These are phyloP conservation scores for Balansia obtecta DNA, from an alignment of 2,329 filamentous ascomycete species.

Conservation along the genomic window DNA sequence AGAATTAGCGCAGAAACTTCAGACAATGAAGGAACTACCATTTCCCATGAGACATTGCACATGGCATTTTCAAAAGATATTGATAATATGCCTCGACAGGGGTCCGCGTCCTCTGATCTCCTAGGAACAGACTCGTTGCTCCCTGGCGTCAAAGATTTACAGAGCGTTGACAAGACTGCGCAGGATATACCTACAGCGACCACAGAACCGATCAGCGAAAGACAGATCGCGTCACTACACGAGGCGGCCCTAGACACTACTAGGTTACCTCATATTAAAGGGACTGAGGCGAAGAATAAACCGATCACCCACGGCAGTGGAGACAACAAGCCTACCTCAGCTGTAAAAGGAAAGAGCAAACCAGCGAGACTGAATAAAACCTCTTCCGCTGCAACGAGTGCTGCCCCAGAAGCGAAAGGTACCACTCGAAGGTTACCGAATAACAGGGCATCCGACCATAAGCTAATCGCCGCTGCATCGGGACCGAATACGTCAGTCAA, in stretches of 20 bases:
- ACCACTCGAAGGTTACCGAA: not conserved
- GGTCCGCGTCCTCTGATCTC: not conserved
- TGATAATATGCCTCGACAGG: conserved; percentile 2
- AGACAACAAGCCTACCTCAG: not conserved
- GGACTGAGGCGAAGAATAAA: not conserved
- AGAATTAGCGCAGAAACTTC: conserved; percentile 23
- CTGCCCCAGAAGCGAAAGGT: not conserved
- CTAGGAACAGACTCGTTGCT: not conserved
- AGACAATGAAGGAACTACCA: conserved; percentile 18
- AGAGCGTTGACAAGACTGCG: not conserved
- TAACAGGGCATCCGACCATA: not conserved
- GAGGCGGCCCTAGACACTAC: not conserved
- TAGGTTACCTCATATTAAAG: not conserved
- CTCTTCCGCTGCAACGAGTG: not conserved
- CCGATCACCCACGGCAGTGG: not conserved
- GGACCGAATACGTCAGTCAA: conserved; percentile 4
- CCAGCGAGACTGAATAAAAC: not conserved
- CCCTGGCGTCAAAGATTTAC: not conserved
- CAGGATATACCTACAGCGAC: not conserved
- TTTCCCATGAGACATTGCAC: conserved; percentile 24
- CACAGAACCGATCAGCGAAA: not conserved
- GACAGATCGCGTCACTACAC: not conserved
- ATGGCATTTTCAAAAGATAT: conserved; percentile 16
- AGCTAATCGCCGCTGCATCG: conserved; percentile 6
- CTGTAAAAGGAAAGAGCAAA: not conserved